Conservation (phyloP, 768 basidiomycete species). For the Chalciporus piperatus region DNA sequence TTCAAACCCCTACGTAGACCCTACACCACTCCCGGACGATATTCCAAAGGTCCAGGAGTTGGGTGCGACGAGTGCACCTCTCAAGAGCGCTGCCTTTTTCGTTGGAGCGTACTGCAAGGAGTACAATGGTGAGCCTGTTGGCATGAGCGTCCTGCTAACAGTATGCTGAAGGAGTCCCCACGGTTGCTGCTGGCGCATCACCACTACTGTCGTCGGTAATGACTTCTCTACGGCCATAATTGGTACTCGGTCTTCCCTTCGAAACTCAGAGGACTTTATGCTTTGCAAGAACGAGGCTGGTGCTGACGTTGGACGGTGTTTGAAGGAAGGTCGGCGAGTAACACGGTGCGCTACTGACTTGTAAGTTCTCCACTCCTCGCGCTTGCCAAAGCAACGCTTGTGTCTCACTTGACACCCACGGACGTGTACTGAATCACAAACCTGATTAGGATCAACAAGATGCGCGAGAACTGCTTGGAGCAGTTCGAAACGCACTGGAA, state of each 20-base stretch:
- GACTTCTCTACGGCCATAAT: not conserved
- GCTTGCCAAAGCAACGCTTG: not conserved
- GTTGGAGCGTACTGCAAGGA: slow-evolving; percentile 95
- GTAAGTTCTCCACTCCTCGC: slow-evolving; percentile 47
- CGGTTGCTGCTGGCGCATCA: not conserved
- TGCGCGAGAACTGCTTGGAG: slow-evolving; percentile 85
- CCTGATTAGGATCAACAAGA: slow-evolving; percentile 74
- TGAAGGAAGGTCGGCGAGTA: slow-evolving; percentile 94
- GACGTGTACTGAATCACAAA: not conserved
- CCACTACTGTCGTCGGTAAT: not conserved
- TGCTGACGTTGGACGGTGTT: slow-evolving; percentile 80
- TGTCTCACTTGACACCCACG: not conserved
- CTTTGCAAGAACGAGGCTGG: slow-evolving; percentile 93
- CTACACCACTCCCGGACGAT: slow-evolving; percentile 60
- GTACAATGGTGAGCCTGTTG: slow-evolving; percentile 77
- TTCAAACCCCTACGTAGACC: slow-evolving; percentile 55
- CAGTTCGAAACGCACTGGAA: slow-evolving; percentile 93
- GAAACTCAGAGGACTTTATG: slow-evolving; percentile 82
- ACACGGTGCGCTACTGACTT: slow-evolving; percentile 93
- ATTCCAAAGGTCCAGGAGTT: slow-evolving; percentile 84
- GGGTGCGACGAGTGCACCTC: slow-evolving; percentile 85
- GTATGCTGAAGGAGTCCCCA: slow-evolving; percentile 10
- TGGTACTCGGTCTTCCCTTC: slow-evolving; percentile 15
- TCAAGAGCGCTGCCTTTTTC: slow-evolving; percentile 97
- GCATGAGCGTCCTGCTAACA: not conserved